A percentile compares a stretch with the other conserved stretches of the same genome.
These are phyloP conservation scores for Teratosphaeria nubilosa DNA, from an alignment of 2,329 filamentous ascomycete species.

Conservation along the genomic window DNA sequence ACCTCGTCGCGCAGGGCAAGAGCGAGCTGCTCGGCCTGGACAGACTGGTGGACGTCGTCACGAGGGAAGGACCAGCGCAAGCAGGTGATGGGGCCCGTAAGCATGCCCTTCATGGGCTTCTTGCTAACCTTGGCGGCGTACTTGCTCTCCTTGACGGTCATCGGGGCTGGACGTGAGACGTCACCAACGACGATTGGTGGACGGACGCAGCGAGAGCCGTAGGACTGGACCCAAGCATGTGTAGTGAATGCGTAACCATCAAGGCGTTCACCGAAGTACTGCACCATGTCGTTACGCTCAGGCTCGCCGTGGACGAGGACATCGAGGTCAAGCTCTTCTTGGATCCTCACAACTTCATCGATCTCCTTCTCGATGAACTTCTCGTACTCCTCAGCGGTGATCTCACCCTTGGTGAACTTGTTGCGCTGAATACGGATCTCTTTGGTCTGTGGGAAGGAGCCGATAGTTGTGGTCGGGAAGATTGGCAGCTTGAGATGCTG, in stretches of 20 bases:
- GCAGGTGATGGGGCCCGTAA: slow-evolving; percentile 97
- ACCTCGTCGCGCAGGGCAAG: slow-evolving; percentile 98
- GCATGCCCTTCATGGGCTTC: slow-evolving; percentile 99
- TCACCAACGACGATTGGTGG: slow-evolving; percentile 98
- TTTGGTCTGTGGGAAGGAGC: slow-evolving; percentile 98
- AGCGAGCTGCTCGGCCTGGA: slow-evolving; percentile 97
- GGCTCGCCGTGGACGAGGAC: slow-evolving; percentile 98
- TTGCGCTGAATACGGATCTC: slow-evolving; percentile 94
- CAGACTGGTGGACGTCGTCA: slow-evolving; percentile 98
- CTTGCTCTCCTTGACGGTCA: slow-evolving; percentile 99
- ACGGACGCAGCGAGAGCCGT: slow-evolving; percentile 95
- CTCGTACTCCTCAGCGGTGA: slow-evolving; percentile 85
- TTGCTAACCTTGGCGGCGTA: slow-evolving; percentile 91
- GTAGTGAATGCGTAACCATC: slow-evolving; percentile 98
- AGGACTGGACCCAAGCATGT: slow-evolving; percentile 96
- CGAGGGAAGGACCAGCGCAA: slow-evolving; percentile 99
- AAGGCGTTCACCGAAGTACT: slow-evolving; percentile 98
- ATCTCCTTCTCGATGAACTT: slow-evolving; percentile 99
- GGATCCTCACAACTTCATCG: slow-evolving; percentile 84
- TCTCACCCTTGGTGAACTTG: slow-evolving; percentile 98
- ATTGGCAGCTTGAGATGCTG: slow-evolving; percentile 85
- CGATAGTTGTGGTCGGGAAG: slow-evolving; percentile 98
- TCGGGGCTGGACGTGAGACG: slow-evolving; percentile 89
- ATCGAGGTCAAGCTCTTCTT: slow-evolving; percentile 95
- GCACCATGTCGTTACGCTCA: slow-evolving; percentile 99